These are phyloP conservation scores for Cytospora leucostoma DNA, from an alignment of 2,329 filamentous ascomycete genomes.

Conservation along the genomic window DNA sequence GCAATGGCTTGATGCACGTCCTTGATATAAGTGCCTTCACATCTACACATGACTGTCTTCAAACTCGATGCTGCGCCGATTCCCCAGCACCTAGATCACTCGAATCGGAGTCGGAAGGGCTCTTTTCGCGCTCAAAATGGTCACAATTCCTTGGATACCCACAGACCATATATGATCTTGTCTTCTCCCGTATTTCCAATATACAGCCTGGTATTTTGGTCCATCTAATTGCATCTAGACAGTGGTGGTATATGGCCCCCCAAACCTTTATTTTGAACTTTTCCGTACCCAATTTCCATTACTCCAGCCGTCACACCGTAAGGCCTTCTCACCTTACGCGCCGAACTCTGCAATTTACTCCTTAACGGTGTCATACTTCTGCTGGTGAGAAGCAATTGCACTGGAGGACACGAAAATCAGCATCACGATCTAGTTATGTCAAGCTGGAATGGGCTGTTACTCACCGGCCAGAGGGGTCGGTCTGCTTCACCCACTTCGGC, in stretches of 20 bases:
- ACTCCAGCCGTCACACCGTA: not conserved
- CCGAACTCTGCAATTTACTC: constrained; percentile 22
- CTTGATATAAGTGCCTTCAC: too few species aligned
- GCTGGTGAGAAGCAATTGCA: constrained; percentile 74
- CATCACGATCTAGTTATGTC: not conserved
- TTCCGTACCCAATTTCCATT: not conserved
- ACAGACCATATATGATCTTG: not conserved
- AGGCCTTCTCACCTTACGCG: not conserved
- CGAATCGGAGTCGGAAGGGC: too few species aligned
- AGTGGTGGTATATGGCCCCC: constrained; percentile 5
- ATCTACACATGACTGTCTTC: not conserved
- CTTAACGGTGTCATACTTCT: constrained; percentile 64
- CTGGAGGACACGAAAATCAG: constrained; percentile 44
- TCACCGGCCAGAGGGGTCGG: constrained; percentile 89
- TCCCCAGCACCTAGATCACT: too few species aligned
- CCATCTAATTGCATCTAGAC: not conserved
- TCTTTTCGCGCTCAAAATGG: too few species aligned
- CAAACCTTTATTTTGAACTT: not conserved
- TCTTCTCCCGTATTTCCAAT: not conserved
- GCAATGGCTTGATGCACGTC: constrained; percentile 1
- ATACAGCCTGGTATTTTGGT: not conserved
- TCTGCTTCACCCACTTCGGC: constrained; percentile 95
- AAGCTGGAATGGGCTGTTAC: constrained; percentile 30
- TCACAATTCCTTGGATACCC: not conserved
- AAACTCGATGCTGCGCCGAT: not conserved